Evolutionary conservation across 208 protist species (phyloP).

Genomic region (Leishmania martiniquensis): DNA sequence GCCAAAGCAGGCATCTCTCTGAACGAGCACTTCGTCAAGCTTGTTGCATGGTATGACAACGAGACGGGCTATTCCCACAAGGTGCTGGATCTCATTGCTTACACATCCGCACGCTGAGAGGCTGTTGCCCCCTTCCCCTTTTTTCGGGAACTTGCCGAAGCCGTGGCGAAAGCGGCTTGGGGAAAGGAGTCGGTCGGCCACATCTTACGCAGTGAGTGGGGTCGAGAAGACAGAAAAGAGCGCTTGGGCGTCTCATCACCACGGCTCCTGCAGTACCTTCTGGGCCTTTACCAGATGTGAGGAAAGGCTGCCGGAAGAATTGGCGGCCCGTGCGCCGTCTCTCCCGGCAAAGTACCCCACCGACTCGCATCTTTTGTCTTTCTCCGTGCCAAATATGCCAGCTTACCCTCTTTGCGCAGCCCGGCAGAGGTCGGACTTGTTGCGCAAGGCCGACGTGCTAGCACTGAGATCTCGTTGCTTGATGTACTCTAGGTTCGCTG

Average conservation of each 20-base stretch:
- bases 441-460: no score
- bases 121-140: background rate
- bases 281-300: no score
- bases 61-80: constrained; percentile 99
- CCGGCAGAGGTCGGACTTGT: no score
- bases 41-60: constrained; percentile 99
- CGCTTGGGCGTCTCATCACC: no score
- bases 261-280: no score
- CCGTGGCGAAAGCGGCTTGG: background rate
- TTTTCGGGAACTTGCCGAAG: background rate
- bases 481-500: no score
- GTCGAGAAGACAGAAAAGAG: background rate
- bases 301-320: no score
- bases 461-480: no score
- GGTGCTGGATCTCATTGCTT: constrained; percentile 97
- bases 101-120: constrained; percentile 58
- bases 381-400: no score
- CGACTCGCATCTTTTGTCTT: no score
- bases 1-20: constrained; percentile 96
- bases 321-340: background rate
- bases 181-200: background rate
- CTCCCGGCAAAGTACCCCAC: no score
- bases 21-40: constrained; percentile 98
- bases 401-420: no score
- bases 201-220: background rate